Percentiles rank a stretch among this genome's conserved stretches.
phyloP scores from a whole-genome alignment of 495 filamentous ascomycete genomes.

The Aspergillus taichungensis region DNA sequence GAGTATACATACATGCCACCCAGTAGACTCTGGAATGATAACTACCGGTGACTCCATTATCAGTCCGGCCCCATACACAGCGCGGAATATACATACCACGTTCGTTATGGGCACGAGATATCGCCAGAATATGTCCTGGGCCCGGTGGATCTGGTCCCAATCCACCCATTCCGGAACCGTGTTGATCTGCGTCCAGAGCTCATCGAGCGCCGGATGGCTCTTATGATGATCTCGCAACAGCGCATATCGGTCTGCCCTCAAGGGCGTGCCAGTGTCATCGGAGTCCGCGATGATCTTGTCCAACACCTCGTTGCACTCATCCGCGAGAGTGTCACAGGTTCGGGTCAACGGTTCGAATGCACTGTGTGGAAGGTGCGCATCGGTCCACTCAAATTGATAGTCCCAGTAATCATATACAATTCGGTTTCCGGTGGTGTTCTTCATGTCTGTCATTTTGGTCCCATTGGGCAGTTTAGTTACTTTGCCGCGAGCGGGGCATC shows the following conservation, averaged over 20 bases:
- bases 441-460: background rate
- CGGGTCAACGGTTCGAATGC: conserved; percentile 48
- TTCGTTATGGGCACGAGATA: conserved; percentile 59
- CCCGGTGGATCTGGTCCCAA: conserved; percentile 65
- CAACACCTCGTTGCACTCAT: conserved; percentile 50
- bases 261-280: conserved; percentile 4
- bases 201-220: conserved; percentile 46
- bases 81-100: conserved; percentile 13
- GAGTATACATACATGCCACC: conserved; percentile 21
- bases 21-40: conserved; percentile 26
- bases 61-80: background rate
- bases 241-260: conserved; percentile 50
- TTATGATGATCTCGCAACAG: conserved; percentile 49
- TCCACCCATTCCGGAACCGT: conserved; percentile 72
- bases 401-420: conserved; percentile 46
- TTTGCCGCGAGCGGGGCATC: too few species aligned
- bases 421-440: conserved; percentile 3
- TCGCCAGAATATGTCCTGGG: conserved; percentile 53
- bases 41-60: conserved; percentile 4
- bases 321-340: conserved; percentile 60
- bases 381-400: conserved; percentile 60
- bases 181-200: conserved; percentile 61
- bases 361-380: conserved; percentile 50
- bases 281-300: conserved; percentile 20
- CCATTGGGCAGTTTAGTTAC: too few species aligned